A percentile compares a stretch with the other conserved stretches of the same genome.
Evolutionary conservation across 257 asterid species (phyloP).

Genomic region (Agastache rugosa): DNA sequence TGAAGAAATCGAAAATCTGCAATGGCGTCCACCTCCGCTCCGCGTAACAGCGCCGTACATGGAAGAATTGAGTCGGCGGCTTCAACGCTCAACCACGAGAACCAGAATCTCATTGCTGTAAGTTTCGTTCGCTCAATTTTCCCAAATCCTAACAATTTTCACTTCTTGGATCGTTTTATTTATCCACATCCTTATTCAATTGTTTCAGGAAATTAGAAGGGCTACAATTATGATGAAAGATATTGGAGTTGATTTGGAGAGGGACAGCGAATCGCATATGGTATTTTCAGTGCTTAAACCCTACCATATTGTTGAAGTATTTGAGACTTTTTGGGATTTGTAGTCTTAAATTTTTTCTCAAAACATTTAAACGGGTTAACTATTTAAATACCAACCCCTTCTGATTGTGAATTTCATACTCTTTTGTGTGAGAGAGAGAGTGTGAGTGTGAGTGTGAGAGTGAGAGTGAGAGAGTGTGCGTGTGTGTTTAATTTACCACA

Average conservation of each 20-base stretch:
- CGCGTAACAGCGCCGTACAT: constrained; percentile 50
- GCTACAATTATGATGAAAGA: constrained; percentile 68
- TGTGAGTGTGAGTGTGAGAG: too few relatives aligned
- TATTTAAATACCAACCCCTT: not conserved
- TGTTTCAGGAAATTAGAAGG: constrained; percentile 77
- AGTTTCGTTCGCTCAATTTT: constrained; percentile 26
- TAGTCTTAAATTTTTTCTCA: not conserved
- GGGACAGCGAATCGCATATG: constrained; percentile 62
- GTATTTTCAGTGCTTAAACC: constrained; percentile 53
- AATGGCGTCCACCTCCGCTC: constrained; percentile 90
- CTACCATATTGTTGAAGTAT: constrained; percentile 35
- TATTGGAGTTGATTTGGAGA: constrained; percentile 73
- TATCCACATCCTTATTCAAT: not conserved
- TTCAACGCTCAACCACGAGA: constrained; percentile 58
- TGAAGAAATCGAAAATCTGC: not conserved
- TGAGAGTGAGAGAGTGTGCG: too few relatives aligned
- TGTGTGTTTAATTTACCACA: not conserved
- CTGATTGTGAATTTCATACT: not conserved
- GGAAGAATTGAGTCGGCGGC: constrained; percentile 70
- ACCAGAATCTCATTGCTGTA: constrained; percentile 70
- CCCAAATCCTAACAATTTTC: constrained; percentile 10
- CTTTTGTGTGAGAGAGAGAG: not conserved
- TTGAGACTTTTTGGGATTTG: constrained; percentile 1
- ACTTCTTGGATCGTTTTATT: not conserved
- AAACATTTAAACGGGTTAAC: not conserved